Evolutionary conservation across 164 flowering plant genomes (phyloP).

Genomic region (Magnolia sinica): DNA sequence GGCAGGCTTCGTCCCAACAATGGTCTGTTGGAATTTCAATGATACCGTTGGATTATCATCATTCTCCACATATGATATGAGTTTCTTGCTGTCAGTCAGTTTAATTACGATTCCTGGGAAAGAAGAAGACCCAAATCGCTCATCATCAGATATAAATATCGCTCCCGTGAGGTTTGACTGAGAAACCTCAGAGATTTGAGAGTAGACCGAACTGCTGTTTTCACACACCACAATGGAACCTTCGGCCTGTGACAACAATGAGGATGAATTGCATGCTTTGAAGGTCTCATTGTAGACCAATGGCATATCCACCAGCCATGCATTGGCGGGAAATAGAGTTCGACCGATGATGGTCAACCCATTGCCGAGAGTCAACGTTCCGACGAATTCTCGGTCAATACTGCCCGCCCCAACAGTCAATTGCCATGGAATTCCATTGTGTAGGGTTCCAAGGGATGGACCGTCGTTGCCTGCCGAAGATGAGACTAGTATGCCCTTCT

Average conservation of each 20-base stretch:
- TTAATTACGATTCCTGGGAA: neutral
- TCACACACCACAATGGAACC: constrained; percentile 18
- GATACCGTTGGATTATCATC: neutral
- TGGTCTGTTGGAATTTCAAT: too few relatives aligned
- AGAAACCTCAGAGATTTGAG: constrained; percentile 23
- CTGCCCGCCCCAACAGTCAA: too few relatives aligned
- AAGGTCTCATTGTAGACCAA: constrained; percentile 12
- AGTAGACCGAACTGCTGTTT: constrained; percentile 24
- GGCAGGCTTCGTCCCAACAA: too few relatives aligned
- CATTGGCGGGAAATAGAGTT: constrained; percentile 20
- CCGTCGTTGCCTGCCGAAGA: too few relatives aligned
- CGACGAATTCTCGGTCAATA: too few relatives aligned
- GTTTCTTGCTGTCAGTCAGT: neutral
- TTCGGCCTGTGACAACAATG: neutral
- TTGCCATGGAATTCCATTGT: too few relatives aligned
- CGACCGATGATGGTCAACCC: neutral
- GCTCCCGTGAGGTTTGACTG: constrained; percentile 36
- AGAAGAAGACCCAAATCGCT: neutral
- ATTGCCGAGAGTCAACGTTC: too few relatives aligned
- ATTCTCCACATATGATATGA: neutral
- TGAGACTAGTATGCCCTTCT: too few relatives aligned
- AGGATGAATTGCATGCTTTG: constrained; percentile 4
- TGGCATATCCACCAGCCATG: neutral
- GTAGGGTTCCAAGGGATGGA: too few relatives aligned
- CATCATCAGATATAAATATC: constrained; percentile 41